Evolutionary conservation across 305 asterid species (phyloP).

Genomic region (Ilex paraguariensis): DNA sequence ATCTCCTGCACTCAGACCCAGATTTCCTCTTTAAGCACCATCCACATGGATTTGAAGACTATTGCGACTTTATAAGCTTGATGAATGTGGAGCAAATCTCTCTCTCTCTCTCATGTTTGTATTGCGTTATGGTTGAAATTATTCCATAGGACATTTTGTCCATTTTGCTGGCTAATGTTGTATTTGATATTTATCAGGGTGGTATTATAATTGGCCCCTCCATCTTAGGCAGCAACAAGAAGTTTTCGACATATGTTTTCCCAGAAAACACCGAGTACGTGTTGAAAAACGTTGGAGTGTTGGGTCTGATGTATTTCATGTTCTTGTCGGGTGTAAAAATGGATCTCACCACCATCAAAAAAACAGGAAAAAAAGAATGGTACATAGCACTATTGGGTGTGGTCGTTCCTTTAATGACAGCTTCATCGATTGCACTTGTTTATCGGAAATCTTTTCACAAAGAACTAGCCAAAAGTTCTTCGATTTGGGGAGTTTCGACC

Average conservation of each 20-base stretch:
- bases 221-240: background rate
- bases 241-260: background rate
- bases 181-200: background rate
- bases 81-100: too few species aligned
- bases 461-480: background rate
- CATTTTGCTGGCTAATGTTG: too few species aligned
- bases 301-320: background rate
- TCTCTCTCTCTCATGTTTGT: too few species aligned
- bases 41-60: too few species aligned
- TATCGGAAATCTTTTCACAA: background rate
- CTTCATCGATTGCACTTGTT: background rate
- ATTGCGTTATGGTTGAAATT: too few species aligned
- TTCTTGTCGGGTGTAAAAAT: background rate
- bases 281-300: background rate
- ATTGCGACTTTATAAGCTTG: too few species aligned
- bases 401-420: background rate
- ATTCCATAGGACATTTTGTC: too few species aligned
- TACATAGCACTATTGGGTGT: background rate
- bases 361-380: background rate
- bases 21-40: too few species aligned
- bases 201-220: constrained; percentile 2
- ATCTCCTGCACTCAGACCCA: too few species aligned
- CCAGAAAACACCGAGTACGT: background rate
- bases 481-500: background rate
- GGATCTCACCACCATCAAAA: background rate